These are phyloP conservation scores for Torulaspora delbrueckii DNA, from an alignment of 805 yeast species.

Conservation along the genomic window DNA sequence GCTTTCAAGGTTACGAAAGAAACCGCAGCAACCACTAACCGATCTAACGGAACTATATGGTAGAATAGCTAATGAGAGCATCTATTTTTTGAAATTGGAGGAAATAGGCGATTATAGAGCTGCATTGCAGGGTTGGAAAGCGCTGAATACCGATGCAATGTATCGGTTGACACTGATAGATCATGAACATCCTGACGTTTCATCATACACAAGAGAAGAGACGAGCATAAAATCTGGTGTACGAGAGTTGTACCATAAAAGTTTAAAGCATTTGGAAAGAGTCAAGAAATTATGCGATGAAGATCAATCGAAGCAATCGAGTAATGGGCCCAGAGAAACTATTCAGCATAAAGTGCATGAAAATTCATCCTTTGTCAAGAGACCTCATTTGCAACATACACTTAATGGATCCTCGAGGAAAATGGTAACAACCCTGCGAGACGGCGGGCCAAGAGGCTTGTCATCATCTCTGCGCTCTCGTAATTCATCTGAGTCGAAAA, in stretches of 20 bases:
- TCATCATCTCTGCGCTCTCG: conserved; percentile 2
- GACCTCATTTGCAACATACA: conserved; percentile 7
- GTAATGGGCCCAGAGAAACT: not conserved
- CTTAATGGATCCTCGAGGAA: conserved; percentile 17
- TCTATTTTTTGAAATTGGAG: conserved; percentile 54
- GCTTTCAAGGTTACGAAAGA: conserved; percentile 41
- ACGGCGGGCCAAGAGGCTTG: conserved; percentile 8
- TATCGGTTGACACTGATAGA: conserved; percentile 52
- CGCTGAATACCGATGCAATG: conserved; percentile 57
- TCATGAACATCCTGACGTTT: conserved; percentile 34
- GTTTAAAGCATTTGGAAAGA: conserved; percentile 40
- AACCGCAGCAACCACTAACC: conserved; percentile 55
- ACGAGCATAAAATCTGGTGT: conserved; percentile 38
- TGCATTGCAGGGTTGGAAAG: conserved; percentile 70
- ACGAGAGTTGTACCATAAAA: conserved; percentile 37
- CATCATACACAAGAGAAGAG: conserved; percentile 43
- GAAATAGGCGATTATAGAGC: conserved; percentile 48
- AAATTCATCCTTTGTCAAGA: conserved; percentile 27
- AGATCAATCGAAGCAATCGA: conserved; percentile 4
- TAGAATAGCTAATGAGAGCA: conserved; percentile 55
- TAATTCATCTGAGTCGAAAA: conserved; percentile 5
- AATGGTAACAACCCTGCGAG: conserved; percentile 37
- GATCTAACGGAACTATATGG: conserved; percentile 57
- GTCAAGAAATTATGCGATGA: conserved; percentile 23
- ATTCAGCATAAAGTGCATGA: conserved; percentile 5